phyloP scores from a whole-genome alignment of 306 rosid species.

The Medicago truncatula region DNA sequence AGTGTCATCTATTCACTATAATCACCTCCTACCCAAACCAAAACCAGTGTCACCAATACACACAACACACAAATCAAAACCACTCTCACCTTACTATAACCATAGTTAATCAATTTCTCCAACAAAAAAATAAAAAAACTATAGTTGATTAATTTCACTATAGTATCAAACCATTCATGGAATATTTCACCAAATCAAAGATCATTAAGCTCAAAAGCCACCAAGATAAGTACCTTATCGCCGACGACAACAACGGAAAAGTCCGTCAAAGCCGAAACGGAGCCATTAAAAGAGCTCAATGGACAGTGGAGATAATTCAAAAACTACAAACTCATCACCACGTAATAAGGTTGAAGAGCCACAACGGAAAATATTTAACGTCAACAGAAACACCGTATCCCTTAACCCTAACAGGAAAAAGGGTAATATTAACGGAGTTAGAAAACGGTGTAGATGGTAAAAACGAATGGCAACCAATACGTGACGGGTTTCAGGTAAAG shows the following conservation, averaged over 20 bases:
- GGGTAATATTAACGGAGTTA: constrained; percentile 45
- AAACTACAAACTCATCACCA: constrained; percentile 35
- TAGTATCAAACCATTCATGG: constrained; percentile 49
- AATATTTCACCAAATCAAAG: constrained; percentile 58
- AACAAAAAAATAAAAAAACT: background rate
- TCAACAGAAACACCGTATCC: constrained; percentile 60
- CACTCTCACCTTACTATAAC: background rate
- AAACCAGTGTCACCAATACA: background rate
- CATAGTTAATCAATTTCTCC: background rate
- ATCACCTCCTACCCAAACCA: background rate
- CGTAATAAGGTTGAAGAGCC: constrained; percentile 61
- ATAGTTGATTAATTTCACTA: background rate
- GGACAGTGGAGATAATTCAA: constrained; percentile 59
- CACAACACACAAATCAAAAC: background rate
- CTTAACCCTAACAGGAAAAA: constrained; percentile 69
- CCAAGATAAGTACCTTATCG: constrained; percentile 63
- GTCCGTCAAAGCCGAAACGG: constrained; percentile 72
- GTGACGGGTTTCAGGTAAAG: constrained; percentile 79
- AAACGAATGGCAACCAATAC: constrained; percentile 74
- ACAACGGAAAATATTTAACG: constrained; percentile 64
- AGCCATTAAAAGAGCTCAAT: constrained; percentile 49
- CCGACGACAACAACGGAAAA: constrained; percentile 52
- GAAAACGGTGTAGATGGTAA: constrained; percentile 46
- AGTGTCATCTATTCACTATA: background rate
- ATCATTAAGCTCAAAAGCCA: constrained; percentile 74